Evolutionary conservation across 371 early-diverging fungal genomes (phyloP), one percentile per base, ranked within the genome.

Genomic region (Lichtheimia hyalospora): DNA sequence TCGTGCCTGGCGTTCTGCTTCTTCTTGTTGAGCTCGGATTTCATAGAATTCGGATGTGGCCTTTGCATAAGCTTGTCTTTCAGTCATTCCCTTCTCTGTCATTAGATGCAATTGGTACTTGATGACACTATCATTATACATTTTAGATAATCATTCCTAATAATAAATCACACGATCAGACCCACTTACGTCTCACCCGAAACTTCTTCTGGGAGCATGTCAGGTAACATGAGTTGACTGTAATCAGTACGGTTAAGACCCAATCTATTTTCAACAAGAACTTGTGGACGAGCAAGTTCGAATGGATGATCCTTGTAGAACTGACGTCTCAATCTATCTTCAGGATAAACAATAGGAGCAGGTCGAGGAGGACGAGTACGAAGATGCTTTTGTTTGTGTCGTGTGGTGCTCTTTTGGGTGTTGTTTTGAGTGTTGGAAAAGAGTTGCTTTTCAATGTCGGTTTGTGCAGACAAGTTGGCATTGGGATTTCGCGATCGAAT

Each of bases 251-350:
- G 75, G 51, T 78, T 74, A 7, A 62, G 44, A 8, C 77, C 81
- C 10, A 70, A 69, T 8, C 79, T 77, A 21, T 74, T 73, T 67
- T 91, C 89, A 3, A 86, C 81, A 49, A 92, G 62, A 7, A 80
- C 65, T 28, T 81, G 70, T 24, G 95, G 93, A 58, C 89, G 79
- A 21, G 81, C 68, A 59, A 89, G 72, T 76, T 96, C 96, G 68
- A 88, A 92, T 18, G 95, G 95, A 69, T 96, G 96, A 78, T 93
- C 90, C 63, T 83, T 80, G 73, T 91, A 96, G 66, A 96, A 96
- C 53, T 82, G 85, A 56, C 81, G 68, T 63, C 96, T 85, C 56
- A 96, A 79, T 62, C 66, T 67, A 70, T 96, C 96, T 75, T 95
- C 95, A n/a, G 92, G 92, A 63, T 93, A 96, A 25, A 83, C 87